These are phyloP conservation scores for Halteria grandinella DNA, from an alignment of 73 alveolate species.

Conservation along the genomic window DNA sequence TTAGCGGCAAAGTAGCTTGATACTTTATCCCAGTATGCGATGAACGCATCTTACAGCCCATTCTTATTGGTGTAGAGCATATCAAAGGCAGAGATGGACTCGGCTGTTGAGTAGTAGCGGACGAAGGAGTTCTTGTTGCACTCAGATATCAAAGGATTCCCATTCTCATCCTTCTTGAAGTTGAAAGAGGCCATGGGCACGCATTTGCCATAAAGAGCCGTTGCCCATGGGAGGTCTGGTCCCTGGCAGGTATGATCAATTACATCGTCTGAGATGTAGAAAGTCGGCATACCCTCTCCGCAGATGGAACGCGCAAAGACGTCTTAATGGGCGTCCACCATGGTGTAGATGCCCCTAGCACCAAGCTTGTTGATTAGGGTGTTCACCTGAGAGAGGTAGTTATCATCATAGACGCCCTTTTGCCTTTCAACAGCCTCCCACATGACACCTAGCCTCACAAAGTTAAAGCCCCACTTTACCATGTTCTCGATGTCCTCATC, in stretches of 20 bases:
- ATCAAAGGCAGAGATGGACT: conserved; percentile 69
- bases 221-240: conserved; percentile 7
- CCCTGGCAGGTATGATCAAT: conserved; percentile 33
- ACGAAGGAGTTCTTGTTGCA: conserved; percentile 62
- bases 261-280: conserved; percentile 34
- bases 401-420: conserved; percentile 78
- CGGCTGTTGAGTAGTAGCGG: conserved; percentile 76
- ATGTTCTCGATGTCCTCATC: conserved; percentile 71
- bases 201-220: conserved; percentile 49
- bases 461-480: conserved; percentile 80
- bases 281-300: conserved; percentile 93
- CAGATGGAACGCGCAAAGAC: conserved; percentile 83
- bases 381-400: conserved; percentile 69
- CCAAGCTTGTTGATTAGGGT: conserved; percentile 73
- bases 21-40: conserved; percentile 81
- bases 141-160: conserved; percentile 76
- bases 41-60: conserved; percentile 80
- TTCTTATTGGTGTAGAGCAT: conserved; percentile 72
- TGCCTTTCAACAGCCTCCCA: conserved; percentile 92
- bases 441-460: conserved; percentile 88
- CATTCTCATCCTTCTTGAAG: conserved; percentile 72
- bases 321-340: conserved; percentile 90
- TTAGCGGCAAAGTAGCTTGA: conserved; percentile 61
- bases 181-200: conserved; percentile 57
- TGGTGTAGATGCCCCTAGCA: conserved; percentile 73